Percentiles rank a stretch among this genome's conserved stretches.
These are phyloP conservation scores for Rehmannia glutinosa DNA, from an alignment of 257 asterid species.

Conservation along the genomic window DNA sequence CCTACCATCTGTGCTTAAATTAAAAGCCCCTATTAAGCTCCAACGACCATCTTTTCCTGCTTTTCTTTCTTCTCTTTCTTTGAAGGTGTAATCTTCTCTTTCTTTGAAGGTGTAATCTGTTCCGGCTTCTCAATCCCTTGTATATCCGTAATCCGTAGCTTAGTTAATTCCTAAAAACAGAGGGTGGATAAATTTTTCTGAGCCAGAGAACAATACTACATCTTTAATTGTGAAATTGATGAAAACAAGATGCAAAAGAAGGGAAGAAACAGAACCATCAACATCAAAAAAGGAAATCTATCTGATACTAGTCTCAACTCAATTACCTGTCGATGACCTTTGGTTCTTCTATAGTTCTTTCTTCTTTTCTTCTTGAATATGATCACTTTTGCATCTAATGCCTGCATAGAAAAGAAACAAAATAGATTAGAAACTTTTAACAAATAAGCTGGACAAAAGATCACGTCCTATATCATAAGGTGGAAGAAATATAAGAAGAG, in stretches of 20 bases:
- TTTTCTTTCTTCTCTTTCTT: conserved; percentile 39
- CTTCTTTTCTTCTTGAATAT: conserved; percentile 96
- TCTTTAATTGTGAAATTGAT: not conserved
- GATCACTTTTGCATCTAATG: conserved; percentile 90
- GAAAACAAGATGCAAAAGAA: not conserved
- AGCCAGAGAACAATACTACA: not conserved
- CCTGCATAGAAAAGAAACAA: conserved; percentile 40
- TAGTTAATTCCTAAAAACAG: conserved; percentile 70
- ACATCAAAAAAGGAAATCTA: not conserved
- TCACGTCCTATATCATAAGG: not conserved
- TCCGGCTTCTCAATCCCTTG: conserved; percentile 74
- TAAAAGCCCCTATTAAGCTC: conserved; percentile 30
- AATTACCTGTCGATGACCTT: conserved; percentile 92
- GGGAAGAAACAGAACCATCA: not conserved
- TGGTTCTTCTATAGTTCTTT: conserved; percentile 87
- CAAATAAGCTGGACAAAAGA: not conserved
- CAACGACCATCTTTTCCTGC: conserved; percentile 39
- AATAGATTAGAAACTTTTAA: not conserved
- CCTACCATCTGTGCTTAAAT: conserved; percentile 11
- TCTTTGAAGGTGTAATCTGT: conserved; percentile 27
- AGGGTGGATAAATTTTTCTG: not conserved
- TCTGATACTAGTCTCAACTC: conserved; percentile 1
- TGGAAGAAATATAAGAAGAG: not conserved
- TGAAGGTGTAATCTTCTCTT: conserved; percentile 27
- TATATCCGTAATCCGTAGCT: conserved; percentile 80